Evolutionary conservation across 345 rosid genomes (phyloP).

Genomic region (Aegle marmelos): DNA sequence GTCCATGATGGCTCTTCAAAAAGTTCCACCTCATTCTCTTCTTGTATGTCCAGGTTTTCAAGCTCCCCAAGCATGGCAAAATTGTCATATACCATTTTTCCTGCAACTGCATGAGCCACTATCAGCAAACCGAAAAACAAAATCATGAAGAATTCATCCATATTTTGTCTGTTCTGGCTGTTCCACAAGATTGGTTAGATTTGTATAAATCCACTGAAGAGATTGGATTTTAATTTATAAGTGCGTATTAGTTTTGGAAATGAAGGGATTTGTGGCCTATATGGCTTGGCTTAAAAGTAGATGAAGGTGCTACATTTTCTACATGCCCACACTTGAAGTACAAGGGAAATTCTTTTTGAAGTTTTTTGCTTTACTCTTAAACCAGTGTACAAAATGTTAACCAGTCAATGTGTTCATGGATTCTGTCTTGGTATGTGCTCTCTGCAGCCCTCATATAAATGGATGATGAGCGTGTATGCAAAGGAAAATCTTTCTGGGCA

Average conservation of each 20-base stretch:
- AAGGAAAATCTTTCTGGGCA: conserved; percentile 1
- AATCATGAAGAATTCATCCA: conserved; percentile 51
- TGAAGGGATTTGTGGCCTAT: conserved; percentile 39
- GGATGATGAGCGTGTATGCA: background rate
- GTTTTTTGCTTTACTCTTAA: conserved; percentile 91
- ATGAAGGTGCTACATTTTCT: conserved; percentile 61
- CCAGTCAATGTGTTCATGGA: conserved; percentile 39
- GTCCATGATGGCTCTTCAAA: conserved; percentile 46
- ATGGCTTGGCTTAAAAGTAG: conserved; percentile 95
- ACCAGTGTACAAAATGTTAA: conserved; percentile 36
- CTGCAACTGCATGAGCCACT: conserved; percentile 49
- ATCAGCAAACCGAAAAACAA: conserved; percentile 50
- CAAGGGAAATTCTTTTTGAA: conserved; percentile 56
- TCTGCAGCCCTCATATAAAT: conserved; percentile 12
- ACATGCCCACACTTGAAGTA: conserved; percentile 74
- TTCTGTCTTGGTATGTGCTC: conserved; percentile 17
- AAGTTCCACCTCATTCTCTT: conserved; percentile 40
- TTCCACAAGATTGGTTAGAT: conserved; percentile 36
- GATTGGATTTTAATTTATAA: conserved; percentile 46
- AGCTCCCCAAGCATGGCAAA: conserved; percentile 52
- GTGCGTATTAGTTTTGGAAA: conserved; percentile 44
- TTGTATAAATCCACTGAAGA: conserved; percentile 40
- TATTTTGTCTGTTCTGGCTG: conserved; percentile 27
- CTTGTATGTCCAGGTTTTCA: conserved; percentile 50
- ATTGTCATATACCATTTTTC: conserved; percentile 30